Evolutionary conservation across 2,329 filamentous ascomycete species (phyloP).

Genomic region (Pseudogymnoascus sp.): DNA sequence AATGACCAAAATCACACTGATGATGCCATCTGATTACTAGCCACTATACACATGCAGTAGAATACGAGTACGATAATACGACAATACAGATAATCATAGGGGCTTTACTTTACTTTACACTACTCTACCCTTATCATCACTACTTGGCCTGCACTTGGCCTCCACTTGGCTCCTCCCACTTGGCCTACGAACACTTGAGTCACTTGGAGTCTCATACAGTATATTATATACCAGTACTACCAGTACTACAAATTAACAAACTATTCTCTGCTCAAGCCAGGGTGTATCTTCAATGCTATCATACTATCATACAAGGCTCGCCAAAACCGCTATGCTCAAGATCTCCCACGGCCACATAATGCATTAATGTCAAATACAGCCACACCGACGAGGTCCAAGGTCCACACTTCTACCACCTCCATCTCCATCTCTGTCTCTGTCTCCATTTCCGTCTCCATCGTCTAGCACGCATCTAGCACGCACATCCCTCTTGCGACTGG

Average conservation of each 20-base stretch:
- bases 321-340: slow-evolving; percentile 30
- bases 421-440: neutral
- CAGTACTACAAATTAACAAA: slow-evolving; percentile 21
- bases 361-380: slow-evolving; percentile 16
- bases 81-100: neutral
- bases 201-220: neutral
- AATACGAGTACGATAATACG: neutral
- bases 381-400: slow-evolving; percentile 18
- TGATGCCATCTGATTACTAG: neutral
- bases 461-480: slow-evolving; percentile 59
- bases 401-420: neutral
- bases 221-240: slow-evolving; percentile 11
- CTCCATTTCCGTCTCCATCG: neutral
- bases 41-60: neutral
- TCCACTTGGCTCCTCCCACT: neutral
- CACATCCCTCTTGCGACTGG: slow-evolving; percentile 66
- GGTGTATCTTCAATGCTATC: slow-evolving; percentile 20
- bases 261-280: slow-evolving; percentile 18
- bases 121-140: neutral
- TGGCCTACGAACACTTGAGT: neutral
- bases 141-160: neutral
- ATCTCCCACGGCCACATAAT: slow-evolving; percentile 23
- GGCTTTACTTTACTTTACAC: neutral
- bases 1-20: neutral
- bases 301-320: slow-evolving; percentile 29